phyloP scores from a whole-genome alignment of 148 eudicot genomes.

The Fagopyrum homotropicum region DNA sequence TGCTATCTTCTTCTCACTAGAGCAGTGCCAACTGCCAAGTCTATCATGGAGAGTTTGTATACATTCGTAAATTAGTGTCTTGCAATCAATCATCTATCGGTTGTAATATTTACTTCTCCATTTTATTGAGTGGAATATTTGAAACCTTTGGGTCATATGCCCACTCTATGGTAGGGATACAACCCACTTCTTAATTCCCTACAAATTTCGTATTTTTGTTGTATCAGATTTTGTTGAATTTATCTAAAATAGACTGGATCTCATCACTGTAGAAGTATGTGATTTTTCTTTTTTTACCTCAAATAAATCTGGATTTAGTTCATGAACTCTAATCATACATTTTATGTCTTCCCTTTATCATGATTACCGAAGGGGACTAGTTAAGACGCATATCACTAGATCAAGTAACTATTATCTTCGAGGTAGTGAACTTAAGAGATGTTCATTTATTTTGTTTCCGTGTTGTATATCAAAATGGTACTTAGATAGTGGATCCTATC shows the following conservation, averaged over 20 bases:
- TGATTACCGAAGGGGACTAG: not conserved
- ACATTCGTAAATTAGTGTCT: not conserved
- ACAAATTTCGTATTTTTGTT: not conserved
- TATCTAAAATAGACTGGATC: not conserved
- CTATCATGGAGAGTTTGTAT: not conserved
- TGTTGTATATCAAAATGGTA: not conserved
- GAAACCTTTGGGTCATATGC: not conserved
- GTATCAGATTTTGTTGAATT: not conserved
- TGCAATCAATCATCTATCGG: not conserved
- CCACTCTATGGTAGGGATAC: not conserved
- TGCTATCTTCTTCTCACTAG: not conserved
- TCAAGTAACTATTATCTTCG: not conserved
- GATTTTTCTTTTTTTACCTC: not conserved
- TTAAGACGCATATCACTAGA: not conserved
- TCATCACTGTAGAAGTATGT: not conserved
- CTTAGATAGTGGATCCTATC: not conserved
- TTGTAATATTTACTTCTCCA: not conserved
- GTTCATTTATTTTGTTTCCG: not conserved
- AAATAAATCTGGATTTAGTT: not conserved
- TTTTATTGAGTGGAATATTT: not conserved
- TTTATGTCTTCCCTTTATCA: not conserved
- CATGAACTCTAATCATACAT: not conserved
- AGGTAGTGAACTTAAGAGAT: not conserved
- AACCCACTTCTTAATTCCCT: not conserved
- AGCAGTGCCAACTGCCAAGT: not conserved